These are phyloP conservation scores for Phenoliferia sp. DNA, from an alignment of 1,284 basidiomycete species.

Conservation along the genomic window DNA sequence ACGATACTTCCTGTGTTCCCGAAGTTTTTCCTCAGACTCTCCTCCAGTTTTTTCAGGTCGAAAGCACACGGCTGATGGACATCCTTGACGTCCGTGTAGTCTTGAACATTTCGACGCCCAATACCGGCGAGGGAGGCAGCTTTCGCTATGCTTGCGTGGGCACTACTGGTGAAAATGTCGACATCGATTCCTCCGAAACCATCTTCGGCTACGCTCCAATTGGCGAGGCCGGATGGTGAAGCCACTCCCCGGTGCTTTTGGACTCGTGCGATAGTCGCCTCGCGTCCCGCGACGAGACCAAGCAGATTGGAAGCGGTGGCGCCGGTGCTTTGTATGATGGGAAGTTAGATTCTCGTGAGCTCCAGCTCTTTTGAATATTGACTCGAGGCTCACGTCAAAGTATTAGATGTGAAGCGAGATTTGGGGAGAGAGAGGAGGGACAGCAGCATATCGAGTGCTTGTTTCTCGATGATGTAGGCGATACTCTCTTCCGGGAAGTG, in stretches of 20 bases:
- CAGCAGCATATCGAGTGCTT: conserved; percentile 46
- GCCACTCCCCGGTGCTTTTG: conserved; percentile 32
- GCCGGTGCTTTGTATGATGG: too few relatives aligned
- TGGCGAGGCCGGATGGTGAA: conserved; percentile 23
- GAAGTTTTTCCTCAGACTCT: conserved; percentile 36
- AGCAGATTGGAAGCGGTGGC: conserved; percentile 51
- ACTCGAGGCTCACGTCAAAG: too few relatives aligned
- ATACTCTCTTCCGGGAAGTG: conserved; percentile 46
- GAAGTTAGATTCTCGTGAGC: too few relatives aligned
- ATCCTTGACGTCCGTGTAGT: conserved; percentile 36
- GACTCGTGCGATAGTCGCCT: conserved; percentile 26
- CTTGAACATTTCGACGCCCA: conserved; percentile 45
- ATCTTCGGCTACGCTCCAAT: conserved; percentile 45
- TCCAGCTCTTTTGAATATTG: too few relatives aligned
- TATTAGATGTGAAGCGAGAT: conserved; percentile 43
- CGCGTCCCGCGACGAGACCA: conserved; percentile 43
- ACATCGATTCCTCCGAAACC: conserved; percentile 44
- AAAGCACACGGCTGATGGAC: conserved; percentile 37
- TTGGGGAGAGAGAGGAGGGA: conserved; percentile 45
- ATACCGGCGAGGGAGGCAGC: conserved; percentile 49
- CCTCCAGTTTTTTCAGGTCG: conserved; percentile 44
- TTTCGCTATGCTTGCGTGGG: conserved; percentile 50
- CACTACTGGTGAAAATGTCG: conserved; percentile 46
- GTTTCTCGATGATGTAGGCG: conserved; percentile 45
- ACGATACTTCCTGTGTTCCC: conserved; percentile 43